phyloP scores from a whole-genome alignment of 768 basidiomycete species.

The Podaxis carcinomalis region DNA sequence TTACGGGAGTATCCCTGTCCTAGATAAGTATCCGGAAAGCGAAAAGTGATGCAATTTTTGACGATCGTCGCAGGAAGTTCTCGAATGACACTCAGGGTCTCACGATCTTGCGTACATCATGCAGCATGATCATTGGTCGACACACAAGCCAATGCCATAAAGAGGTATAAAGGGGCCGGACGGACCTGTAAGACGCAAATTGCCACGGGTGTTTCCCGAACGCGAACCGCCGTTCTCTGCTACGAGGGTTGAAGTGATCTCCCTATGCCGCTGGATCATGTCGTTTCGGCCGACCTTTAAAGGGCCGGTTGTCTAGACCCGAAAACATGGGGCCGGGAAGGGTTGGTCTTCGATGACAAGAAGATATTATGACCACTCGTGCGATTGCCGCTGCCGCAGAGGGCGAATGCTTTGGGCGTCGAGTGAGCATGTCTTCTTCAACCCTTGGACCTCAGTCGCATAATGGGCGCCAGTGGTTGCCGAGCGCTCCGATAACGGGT shows the following conservation, averaged over 20 bases:
- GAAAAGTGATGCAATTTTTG: background rate
- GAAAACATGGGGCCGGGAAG: background rate
- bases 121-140: background rate
- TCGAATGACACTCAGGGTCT: background rate
- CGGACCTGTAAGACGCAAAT: background rate
- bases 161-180: background rate
- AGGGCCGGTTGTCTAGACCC: background rate
- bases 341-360: too few species aligned
- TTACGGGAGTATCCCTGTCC: background rate
- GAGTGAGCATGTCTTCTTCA: background rate
- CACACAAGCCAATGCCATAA: background rate
- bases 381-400: too few species aligned
- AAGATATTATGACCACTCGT: too few species aligned
- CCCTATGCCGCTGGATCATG: background rate
- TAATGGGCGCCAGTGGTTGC: background rate
- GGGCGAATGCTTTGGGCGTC: too few species aligned
- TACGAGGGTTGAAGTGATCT: background rate
- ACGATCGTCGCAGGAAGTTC: background rate
- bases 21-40: background rate
- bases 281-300: background rate
- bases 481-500: background rate
- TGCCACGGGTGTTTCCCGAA: background rate
- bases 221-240: background rate
- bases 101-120: background rate
- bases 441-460: background rate